A percentile compares a stretch with the other conserved stretches of the same genome.
Evolutionary conservation across 2,329 filamentous ascomycete genomes (phyloP).

Genomic region (Rutstroemia sp.): DNA sequence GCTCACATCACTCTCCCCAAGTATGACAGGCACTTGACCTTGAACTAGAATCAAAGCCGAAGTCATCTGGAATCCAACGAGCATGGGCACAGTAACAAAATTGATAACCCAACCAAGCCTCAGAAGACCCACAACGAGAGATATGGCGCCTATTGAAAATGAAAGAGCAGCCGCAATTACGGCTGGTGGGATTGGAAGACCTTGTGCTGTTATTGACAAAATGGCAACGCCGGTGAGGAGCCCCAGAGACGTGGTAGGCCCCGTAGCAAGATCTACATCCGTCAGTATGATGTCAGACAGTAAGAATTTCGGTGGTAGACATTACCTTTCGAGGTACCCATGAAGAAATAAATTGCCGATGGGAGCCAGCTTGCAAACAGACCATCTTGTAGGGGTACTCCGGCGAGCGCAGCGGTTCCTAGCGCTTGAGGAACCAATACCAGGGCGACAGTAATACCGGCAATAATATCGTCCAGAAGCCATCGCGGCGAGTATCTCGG

Average conservation of each 20-base stretch:
- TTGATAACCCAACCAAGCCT: conserved; percentile 59
- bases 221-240: conserved; percentile 53
- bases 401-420: conserved; percentile 56
- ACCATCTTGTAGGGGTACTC: conserved; percentile 52
- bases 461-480: conserved; percentile 54
- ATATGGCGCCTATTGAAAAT: conserved; percentile 55
- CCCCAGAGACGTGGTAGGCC: conserved; percentile 57
- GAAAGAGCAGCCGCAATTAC: conserved; percentile 53
- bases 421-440: conserved; percentile 55
- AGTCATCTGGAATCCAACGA: conserved; percentile 59
- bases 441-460: conserved; percentile 52
- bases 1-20: conserved; percentile 33
- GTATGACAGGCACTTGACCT: conserved; percentile 51
- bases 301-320: not conserved
- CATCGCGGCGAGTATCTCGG: conserved; percentile 54
- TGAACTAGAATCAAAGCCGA: conserved; percentile 59
- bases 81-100: conserved; percentile 57
- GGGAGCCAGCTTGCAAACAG: conserved; percentile 54
- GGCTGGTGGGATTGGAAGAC: conserved; percentile 25
- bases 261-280: conserved; percentile 49
- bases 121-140: conserved; percentile 50
- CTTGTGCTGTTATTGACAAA: conserved; percentile 44
- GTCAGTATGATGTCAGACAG: conserved; percentile 2
- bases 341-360: conserved; percentile 48
- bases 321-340: conserved; percentile 54